Evolutionary conservation across 164 flowering plant genomes (phyloP), one percentile per base, ranked within the genome.

Genomic region (Sextonia rubra): DNA sequence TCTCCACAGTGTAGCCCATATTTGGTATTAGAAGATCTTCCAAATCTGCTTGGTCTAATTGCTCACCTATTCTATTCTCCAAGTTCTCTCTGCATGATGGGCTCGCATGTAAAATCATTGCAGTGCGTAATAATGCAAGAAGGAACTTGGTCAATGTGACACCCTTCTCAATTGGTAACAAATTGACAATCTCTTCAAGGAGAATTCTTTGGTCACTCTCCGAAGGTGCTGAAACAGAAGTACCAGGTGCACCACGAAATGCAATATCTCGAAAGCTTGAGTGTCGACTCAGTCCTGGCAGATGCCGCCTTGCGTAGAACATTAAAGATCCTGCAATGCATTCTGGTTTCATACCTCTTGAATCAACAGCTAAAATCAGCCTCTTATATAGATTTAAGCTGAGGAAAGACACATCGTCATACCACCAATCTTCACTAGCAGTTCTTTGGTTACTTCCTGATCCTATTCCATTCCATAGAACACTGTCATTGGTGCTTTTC

Each of bases 21-120:
- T 84, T 91, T 23, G 96, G 93, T 69, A 91, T 86, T 25, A 89
- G 84, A 72, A 91, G 80, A 75, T 91, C 96, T 68, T 85, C 91
- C 56, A 89, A 80, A 23, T 81, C 72, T 3, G 89, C 96, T 80
- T 88, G 84, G 71, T 89, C 90, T 75, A 91, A 72, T 80, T 89
- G 91, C 7, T 81, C 80, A 1, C 92, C 96, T 22, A 88, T 72
- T 69, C 80, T 74, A 83, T 76, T 91, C 83, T 91, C 93, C 82
- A 91, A 79, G 37, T 77, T 86, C 60, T 87, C 92, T 61, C 82
- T 73, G 70, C 90, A 88, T 3, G 85, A 67, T 17, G 80, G 76
- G 73, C 81, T 84, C 2, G 85, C 85, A 27, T 87, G 83, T 52
- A 89, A 80, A 64, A 81, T 68, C 89, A 89, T 83, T 24, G 91